A percentile compares a stretch with the other conserved stretches of the same genome.
Conservation (phyloP, 2,329 filamentous ascomycete species). For the Xylaria sp. region DNA sequence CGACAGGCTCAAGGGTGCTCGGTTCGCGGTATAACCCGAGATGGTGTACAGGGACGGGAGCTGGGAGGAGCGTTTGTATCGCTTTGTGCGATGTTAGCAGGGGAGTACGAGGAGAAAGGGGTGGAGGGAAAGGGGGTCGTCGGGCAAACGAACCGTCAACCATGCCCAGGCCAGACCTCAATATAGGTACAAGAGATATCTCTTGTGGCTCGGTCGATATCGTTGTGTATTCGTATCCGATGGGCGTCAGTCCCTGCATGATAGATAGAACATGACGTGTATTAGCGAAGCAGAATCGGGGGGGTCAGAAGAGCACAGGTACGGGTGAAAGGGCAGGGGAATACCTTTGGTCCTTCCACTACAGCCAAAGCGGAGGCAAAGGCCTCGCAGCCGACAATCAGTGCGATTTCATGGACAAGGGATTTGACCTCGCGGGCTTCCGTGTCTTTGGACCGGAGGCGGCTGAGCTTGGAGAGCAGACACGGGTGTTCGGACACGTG, state of each 20-base stretch:
- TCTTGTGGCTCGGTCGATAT: conserved; percentile 70
- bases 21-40: conserved; percentile 95
- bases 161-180: conserved; percentile 93
- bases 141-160: conserved; percentile 71
- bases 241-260: conserved; percentile 76
- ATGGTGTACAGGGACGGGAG: conserved; percentile 86
- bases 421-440: conserved; percentile 80
- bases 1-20: conserved; percentile 85
- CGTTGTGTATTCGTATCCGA: conserved; percentile 80
- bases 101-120: background rate
- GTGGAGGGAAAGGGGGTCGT: conserved; percentile 1
- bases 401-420: conserved; percentile 86
- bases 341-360: conserved; percentile 72
- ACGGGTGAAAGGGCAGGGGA: conserved; percentile 41
- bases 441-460: conserved; percentile 80
- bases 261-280: background rate
- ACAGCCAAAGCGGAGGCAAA: conserved; percentile 71
- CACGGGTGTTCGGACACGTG: conserved; percentile 90
- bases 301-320: background rate
- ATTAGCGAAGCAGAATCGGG: conserved; percentile 22
- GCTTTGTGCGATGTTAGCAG: conserved; percentile 58
- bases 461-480: conserved; percentile 86
- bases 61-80: conserved; percentile 83
- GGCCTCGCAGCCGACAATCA: conserved; percentile 86
- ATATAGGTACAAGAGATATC: conserved; percentile 88